phyloP scores from a whole-genome alignment of 805 yeast species.

The Grigorovia yakushimaensis region DNA sequence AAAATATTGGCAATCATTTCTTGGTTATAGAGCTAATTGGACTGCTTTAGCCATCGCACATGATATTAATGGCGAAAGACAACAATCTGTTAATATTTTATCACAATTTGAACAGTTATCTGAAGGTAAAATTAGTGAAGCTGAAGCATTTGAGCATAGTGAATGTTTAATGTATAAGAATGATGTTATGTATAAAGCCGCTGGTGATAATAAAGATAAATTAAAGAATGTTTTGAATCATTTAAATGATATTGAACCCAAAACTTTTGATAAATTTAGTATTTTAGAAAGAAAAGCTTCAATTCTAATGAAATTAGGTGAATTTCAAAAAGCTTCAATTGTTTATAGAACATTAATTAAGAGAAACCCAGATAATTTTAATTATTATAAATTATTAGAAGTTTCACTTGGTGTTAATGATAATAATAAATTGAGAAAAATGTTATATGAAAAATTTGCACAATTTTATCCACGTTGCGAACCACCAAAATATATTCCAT shows the following conservation, averaged over 20 bases:
- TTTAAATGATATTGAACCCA: conserved; percentile 43
- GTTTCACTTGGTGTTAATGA: conserved; percentile 42
- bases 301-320: conserved; percentile 49
- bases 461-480: conserved; percentile 75
- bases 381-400: conserved; percentile 61
- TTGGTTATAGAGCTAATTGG: conserved; percentile 88
- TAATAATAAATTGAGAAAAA: conserved; percentile 41
- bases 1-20: conserved; percentile 55
- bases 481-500: conserved; percentile 68
- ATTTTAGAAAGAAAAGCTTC: conserved; percentile 59
- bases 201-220: conserved; percentile 35
- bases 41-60: conserved; percentile 80
- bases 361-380: conserved; percentile 74
- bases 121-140: conserved; percentile 53
- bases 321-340: conserved; percentile 52
- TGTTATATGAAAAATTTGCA: conserved; percentile 55
- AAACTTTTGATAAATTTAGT: conserved; percentile 49
- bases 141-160: conserved; percentile 67
- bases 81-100: conserved; percentile 62
- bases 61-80: conserved; percentile 58
- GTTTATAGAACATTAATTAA: conserved; percentile 60
- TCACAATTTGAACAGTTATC: conserved; percentile 67
- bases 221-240: conserved; percentile 53
- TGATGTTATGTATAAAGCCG: conserved; percentile 50
- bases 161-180: conserved; percentile 73